These are phyloP conservation scores for Nannochloris sp. DNA, from an alignment of 139 green algal species.

Conservation along the genomic window DNA sequence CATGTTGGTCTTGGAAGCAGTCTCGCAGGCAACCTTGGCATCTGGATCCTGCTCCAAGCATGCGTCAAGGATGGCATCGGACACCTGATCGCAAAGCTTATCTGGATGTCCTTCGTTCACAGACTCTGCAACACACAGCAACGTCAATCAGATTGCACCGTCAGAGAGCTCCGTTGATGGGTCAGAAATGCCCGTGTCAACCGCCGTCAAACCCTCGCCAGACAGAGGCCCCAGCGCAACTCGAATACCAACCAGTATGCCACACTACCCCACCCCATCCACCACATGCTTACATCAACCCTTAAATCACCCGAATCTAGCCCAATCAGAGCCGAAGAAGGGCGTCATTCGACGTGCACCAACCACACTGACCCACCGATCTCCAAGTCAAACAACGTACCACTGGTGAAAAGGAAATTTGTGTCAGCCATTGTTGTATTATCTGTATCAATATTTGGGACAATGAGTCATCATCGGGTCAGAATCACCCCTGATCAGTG, in stretches of 20 bases:
- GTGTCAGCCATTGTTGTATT: constrained; percentile 14
- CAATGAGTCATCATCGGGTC: too few species aligned
- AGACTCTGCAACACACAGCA: constrained; percentile 21
- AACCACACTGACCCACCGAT: neutral
- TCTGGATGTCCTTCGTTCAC: constrained; percentile 94
- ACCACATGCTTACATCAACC: too few species aligned
- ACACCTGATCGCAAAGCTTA: constrained; percentile 94
- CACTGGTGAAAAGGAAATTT: constrained; percentile 27
- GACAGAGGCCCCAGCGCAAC: neutral
- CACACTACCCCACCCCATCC: neutral
- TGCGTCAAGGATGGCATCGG: constrained; percentile 95
- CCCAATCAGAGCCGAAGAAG: too few species aligned
- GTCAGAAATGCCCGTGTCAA: too few species aligned
- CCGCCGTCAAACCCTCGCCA: neutral
- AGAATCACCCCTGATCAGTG: too few species aligned
- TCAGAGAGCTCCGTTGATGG: too few species aligned
- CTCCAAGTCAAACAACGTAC: neutral
- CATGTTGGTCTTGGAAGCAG: constrained; percentile 97
- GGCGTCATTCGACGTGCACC: neutral
- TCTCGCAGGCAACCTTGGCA: constrained; percentile 97
- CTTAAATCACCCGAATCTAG: too few species aligned
- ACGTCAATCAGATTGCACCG: neutral
- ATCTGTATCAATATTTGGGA: neutral
- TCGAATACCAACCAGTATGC: neutral
- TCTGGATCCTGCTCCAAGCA: constrained; percentile 93